A percentile compares a stretch with the other conserved stretches of the same genome.
Evolutionary conservation across 192 early-diverging fungal genomes (phyloP).

Genomic region (Coemansia sp.): DNA sequence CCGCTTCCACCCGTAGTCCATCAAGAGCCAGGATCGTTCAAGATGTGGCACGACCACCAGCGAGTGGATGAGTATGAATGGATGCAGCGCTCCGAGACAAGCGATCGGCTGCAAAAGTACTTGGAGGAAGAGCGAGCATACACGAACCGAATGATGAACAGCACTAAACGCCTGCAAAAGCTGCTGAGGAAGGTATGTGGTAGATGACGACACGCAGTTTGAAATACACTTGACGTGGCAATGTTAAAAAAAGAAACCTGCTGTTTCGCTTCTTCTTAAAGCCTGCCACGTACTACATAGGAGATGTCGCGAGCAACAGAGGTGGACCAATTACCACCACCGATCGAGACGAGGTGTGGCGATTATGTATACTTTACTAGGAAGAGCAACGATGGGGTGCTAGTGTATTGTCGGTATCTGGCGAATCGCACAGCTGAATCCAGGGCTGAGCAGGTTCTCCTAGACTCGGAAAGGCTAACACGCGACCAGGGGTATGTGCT

Average conservation of each 20-base stretch:
- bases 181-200: constrained; percentile 24
- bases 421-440: background rate
- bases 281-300: background rate
- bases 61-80: constrained; percentile 51
- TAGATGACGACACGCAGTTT: background rate
- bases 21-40: background rate
- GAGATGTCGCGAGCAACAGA: constrained; percentile 45
- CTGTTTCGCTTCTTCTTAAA: background rate
- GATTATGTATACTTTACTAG: constrained; percentile 36
- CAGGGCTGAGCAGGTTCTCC: constrained; percentile 33
- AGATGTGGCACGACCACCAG: constrained; percentile 29
- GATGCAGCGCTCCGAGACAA: constrained; percentile 42
- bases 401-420: constrained; percentile 36
- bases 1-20: constrained; percentile 24
- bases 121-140: constrained; percentile 40
- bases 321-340: constrained; percentile 42
- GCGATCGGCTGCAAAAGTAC: constrained; percentile 24
- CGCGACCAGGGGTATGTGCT: constrained; percentile 21
- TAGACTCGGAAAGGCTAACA: constrained; percentile 28
- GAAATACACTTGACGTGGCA: background rate
- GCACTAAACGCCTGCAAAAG: constrained; percentile 27
- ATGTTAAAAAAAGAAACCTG: background rate
- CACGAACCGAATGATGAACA: constrained; percentile 21
- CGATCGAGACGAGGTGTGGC: constrained; percentile 48
- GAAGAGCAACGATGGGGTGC: constrained; percentile 13